phyloP scores from a whole-genome alignment of 371 early-diverging fungal genomes.

The Mucor irregularis region DNA sequence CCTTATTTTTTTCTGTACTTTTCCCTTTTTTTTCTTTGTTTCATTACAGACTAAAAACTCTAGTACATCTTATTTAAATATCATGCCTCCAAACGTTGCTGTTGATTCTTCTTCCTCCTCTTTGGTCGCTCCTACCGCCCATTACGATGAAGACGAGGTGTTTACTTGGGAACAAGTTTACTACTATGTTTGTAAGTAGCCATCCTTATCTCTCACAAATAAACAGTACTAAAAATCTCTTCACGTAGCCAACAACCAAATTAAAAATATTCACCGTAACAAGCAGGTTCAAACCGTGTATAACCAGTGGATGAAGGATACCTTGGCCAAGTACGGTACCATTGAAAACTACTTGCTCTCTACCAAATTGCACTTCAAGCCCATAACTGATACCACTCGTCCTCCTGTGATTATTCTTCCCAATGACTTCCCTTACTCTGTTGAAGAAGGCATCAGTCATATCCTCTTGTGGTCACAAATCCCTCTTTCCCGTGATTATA shows the following conservation, averaged over 20 bases:
- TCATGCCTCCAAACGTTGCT: conserved; percentile 14
- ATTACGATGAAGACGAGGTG: conserved; percentile 5
- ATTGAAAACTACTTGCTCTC: conserved; percentile 32
- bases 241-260: conserved; percentile 27
- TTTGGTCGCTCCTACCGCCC: background rate
- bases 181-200: conserved; percentile 24
- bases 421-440: conserved; percentile 58
- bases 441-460: conserved; percentile 35
- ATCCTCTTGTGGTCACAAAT: conserved; percentile 51
- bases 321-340: conserved; percentile 30
- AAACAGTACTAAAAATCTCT: too few relatives aligned
- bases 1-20: conserved; percentile 2
- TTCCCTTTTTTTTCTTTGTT: background rate
- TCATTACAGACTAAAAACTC: background rate
- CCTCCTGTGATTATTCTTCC: conserved; percentile 34
- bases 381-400: background rate
- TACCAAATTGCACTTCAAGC: conserved; percentile 29
- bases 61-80: background rate
- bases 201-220: too few relatives aligned
- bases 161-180: conserved; percentile 24
- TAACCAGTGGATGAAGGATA: conserved; percentile 23
- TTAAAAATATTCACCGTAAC: conserved; percentile 19
- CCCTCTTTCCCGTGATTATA: conserved; percentile 24
- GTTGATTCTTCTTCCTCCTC: conserved; percentile 1
- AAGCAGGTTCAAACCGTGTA: conserved; percentile 17